Percentiles rank a stretch among this genome's conserved stretches.
phyloP scores from a whole-genome alignment of 192 early-diverging fungal species.

The Rhizophagus prolifer region DNA sequence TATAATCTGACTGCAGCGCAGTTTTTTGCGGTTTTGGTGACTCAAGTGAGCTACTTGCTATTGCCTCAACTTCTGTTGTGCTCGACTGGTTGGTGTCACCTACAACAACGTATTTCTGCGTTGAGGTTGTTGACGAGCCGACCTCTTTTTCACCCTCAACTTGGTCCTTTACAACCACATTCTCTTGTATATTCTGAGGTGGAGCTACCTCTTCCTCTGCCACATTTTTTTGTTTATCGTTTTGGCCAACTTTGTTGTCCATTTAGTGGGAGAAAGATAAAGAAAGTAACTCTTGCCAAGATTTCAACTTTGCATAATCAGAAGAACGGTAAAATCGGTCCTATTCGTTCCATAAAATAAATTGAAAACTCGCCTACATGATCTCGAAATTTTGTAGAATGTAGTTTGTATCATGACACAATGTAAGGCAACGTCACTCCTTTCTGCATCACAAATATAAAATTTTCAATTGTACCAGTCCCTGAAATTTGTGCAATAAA shows the following conservation, averaged over 20 bases:
- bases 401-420: neutral
- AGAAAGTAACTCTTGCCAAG: neutral
- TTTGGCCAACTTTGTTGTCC: slow-evolving; percentile 22
- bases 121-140: neutral
- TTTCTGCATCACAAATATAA: neutral
- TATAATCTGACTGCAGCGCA: neutral
- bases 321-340: neutral
- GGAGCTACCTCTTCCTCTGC: slow-evolving; percentile 7
- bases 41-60: neutral
- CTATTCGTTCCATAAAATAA: slow-evolving; percentile 4
- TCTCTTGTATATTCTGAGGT: neutral
- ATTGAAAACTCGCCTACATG: neutral
- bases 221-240: slow-evolving; percentile 2
- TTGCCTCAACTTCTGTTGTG: neutral
- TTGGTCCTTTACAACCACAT: neutral
- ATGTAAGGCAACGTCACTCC: neutral
- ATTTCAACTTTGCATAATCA: slow-evolving; percentile 8
- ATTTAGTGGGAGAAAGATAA: slow-evolving; percentile 15
- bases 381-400: neutral
- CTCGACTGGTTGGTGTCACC: slow-evolving; percentile 10
- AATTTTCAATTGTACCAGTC: neutral
- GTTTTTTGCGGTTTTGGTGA: neutral
- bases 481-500: neutral
- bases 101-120: slow-evolving; percentile 8
- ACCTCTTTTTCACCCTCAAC: neutral